Conservation (phyloP, 176 grass and related monocot species). For the Paspalum notatum region DNA sequence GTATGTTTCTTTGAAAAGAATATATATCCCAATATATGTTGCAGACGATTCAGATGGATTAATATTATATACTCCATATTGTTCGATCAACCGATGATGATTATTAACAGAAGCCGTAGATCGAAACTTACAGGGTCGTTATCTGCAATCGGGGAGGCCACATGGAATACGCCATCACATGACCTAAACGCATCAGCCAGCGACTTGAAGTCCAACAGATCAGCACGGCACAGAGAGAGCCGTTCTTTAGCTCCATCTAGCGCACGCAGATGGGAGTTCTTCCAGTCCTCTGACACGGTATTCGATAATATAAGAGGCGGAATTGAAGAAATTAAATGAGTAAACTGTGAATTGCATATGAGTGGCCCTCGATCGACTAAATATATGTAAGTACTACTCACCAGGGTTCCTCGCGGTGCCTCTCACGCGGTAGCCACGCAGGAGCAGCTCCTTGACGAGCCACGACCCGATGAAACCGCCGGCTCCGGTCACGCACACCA, state of each 20-base stretch:
- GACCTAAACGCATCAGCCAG: constrained; percentile 28
- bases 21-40: no score
- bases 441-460: constrained; percentile 62
- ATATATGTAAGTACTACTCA: constrained; percentile 18
- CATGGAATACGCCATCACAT: constrained; percentile 67
- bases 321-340: no score
- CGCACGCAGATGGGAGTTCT: constrained; percentile 50
- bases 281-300: constrained; percentile 40
- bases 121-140: constrained; percentile 5
- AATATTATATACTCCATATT: no score
- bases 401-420: constrained; percentile 59
- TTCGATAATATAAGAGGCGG: no score
- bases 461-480: constrained; percentile 64
- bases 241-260: constrained; percentile 46
- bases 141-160: constrained; percentile 45
- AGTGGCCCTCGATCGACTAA: no score
- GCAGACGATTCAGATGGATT: no score
- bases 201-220: constrained; percentile 48
- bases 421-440: constrained; percentile 53
- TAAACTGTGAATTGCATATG: no score
- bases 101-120: neutral
- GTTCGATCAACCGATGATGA: no score
- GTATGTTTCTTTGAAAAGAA: no score
- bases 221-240: constrained; percentile 45
- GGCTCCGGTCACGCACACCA: constrained; percentile 64